Base-by-base conservation (phyloP, 75 land plant species). In the Pseudotsuga menziesii region DNA sequence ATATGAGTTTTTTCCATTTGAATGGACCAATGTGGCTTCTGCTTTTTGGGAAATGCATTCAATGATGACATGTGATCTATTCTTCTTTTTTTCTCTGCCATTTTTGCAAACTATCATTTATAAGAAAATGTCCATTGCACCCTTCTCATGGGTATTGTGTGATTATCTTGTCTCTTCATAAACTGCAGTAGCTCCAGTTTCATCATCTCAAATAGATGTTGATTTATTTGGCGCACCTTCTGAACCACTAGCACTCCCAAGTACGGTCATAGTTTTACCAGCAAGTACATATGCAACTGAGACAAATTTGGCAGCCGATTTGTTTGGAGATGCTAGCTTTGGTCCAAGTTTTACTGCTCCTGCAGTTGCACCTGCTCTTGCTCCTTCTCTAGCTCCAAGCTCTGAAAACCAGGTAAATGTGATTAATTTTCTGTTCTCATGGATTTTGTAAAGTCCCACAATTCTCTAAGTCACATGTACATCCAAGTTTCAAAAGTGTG, bases 191-290 rank as follows among this genome's bases (percentile, higher is more conserved):
- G 61, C 78, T n/a, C 48, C 87, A 32, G 17, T 64, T 73, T 39
- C 80, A 13, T 72, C 85, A 20, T 80, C 56, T 60, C 72, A 48
- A 78, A 70, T 73, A 52, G 89, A 87, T 59, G 48, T 80, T 66
- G 89, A 91, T 76, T 70, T 89, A 2, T 83, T 91, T 80, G 93
- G 89, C 29, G 80, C 92, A 8, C 57, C 86, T 39, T 56, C 87
- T 14, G 87, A 81, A 16, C 17, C 78, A 57, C 78, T 73, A 73
- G 75, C 75, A 26, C 75, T 73, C 35, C 74, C 79, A 71, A 75
- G 76, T 75, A 27, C 89, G 13, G 79, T 79, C 71, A 85, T 89
- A 39, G 71, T 83, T 44, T 56, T 84, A 70, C 83, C 92, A 39
- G 60, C 67, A 54, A 58, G 73, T n/a, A 19, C 86, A 54, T 76